Evolutionary conservation across 2,329 filamentous ascomycete species (phyloP).

Genomic region (Xenoacremonium recifei): DNA sequence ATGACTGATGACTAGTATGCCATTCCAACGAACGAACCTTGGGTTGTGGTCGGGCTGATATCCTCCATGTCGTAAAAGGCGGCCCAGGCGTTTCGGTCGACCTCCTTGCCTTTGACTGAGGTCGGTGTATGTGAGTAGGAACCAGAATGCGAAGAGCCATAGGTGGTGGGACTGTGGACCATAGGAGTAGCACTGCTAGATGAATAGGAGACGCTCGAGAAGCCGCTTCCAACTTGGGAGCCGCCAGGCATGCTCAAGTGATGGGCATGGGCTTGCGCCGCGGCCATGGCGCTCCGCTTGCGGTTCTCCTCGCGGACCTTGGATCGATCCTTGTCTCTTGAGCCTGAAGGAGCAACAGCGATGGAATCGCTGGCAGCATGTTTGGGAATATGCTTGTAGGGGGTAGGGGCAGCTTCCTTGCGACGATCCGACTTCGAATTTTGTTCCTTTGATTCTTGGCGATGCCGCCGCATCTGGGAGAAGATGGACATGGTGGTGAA

Average conservation of each 20-base stretch:
- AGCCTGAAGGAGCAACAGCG: conserved; percentile 51
- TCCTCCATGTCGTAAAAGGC: conserved; percentile 31
- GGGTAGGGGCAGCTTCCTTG: conserved; percentile 36
- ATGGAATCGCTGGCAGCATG: conserved; percentile 61
- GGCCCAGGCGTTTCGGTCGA: conserved; percentile 32
- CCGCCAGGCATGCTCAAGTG: conserved; percentile 37
- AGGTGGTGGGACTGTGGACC: conserved; percentile 37
- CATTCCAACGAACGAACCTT: conserved; percentile 28
- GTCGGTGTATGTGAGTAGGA: conserved; percentile 19
- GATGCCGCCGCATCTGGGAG: conserved; percentile 49
- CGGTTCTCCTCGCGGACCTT: conserved; percentile 51
- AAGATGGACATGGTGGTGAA: conserved; percentile 53
- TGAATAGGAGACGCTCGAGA: conserved; percentile 48
- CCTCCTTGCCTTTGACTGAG: conserved; percentile 44
- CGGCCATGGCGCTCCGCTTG: conserved; percentile 47
- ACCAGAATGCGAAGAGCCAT: conserved; percentile 32
- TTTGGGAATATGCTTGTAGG: conserved; percentile 60
- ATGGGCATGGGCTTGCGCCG: conserved; percentile 32
- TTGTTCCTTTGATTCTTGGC: conserved; percentile 55
- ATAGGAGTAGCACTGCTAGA: conserved; percentile 27
- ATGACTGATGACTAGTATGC: conserved; percentile 11
- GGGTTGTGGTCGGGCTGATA: conserved; percentile 37
- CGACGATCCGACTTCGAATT: conserved; percentile 48
- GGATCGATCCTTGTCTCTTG: conserved; percentile 44
- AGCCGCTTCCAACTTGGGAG: conserved; percentile 47